Percentiles rank a stretch among this genome's conserved stretches.
phyloP scores from a whole-genome alignment of 495 filamentous ascomycete species.

The Podospora australis region DNA sequence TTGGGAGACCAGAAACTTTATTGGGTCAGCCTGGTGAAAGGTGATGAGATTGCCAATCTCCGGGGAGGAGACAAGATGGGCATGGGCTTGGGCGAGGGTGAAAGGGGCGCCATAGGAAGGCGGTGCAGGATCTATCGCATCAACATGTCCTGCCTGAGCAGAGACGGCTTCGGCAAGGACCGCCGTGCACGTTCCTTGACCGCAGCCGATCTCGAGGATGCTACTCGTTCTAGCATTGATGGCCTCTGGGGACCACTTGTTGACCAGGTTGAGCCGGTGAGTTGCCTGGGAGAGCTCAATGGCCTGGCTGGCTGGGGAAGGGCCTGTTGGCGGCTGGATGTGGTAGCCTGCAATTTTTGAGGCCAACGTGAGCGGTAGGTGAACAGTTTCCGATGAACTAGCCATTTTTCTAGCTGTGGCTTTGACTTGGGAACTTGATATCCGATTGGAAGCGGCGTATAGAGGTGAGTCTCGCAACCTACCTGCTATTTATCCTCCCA shows the following conservation, averaged over 20 bases:
- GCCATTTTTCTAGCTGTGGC: background rate
- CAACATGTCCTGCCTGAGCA: slow-evolving; percentile 30
- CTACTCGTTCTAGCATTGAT: slow-evolving; percentile 29
- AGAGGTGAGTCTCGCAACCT: too few species aligned
- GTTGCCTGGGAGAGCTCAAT: slow-evolving; percentile 37
- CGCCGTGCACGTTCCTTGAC: slow-evolving; percentile 46
- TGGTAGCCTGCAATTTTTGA: background rate
- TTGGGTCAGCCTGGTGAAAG: slow-evolving; percentile 31
- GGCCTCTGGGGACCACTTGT: slow-evolving; percentile 23
- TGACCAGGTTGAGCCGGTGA: slow-evolving; percentile 38
- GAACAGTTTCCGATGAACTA: background rate
- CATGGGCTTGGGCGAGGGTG: slow-evolving; percentile 24
- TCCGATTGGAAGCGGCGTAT: background rate
- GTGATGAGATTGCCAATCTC: slow-evolving; percentile 34
- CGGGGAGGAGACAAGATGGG: slow-evolving; percentile 25
- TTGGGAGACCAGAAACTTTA: slow-evolving; percentile 18
- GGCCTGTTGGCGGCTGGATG: slow-evolving; percentile 6
- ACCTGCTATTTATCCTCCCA: too few species aligned
- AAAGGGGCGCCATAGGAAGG: slow-evolving; percentile 42
- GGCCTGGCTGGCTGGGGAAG: slow-evolving; percentile 18
- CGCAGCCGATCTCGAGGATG: slow-evolving; percentile 50
- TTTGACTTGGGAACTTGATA: background rate
- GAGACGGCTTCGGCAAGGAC: slow-evolving; percentile 43
- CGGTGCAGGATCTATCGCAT: slow-evolving; percentile 44
- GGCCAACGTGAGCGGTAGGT: background rate